A percentile compares a stretch with the other conserved stretches of the same genome.
These are phyloP conservation scores for Zygoascus tannicola DNA, from an alignment of 805 yeast genomes.

Conservation along the genomic window DNA sequence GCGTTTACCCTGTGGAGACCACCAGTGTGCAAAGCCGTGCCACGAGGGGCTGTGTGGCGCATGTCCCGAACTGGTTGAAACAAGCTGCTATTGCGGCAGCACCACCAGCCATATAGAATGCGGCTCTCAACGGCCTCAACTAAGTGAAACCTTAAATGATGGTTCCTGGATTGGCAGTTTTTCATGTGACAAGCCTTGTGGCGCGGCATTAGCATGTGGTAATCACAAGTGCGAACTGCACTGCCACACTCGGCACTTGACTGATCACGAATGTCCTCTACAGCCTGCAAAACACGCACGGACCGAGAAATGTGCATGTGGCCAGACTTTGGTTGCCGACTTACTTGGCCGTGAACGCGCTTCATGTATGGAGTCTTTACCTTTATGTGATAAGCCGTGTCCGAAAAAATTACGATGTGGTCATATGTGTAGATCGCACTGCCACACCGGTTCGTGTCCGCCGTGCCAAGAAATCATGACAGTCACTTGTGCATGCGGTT, in stretches of 20 bases:
- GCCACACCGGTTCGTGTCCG: slow-evolving; percentile 73
- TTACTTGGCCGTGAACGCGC: slow-evolving; percentile 35
- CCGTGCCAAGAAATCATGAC: slow-evolving; percentile 50
- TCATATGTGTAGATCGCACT: slow-evolving; percentile 52
- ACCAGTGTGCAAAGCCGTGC: slow-evolving; percentile 53
- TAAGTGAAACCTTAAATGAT: slow-evolving; percentile 17
- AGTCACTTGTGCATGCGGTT: slow-evolving; percentile 54
- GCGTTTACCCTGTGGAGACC: slow-evolving; percentile 60
- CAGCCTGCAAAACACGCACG: slow-evolving; percentile 39
- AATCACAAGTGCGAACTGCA: slow-evolving; percentile 41
- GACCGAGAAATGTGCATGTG: slow-evolving; percentile 71
- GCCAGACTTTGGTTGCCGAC: slow-evolving; percentile 43
- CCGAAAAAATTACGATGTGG: slow-evolving; percentile 63
- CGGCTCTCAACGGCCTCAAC: slow-evolving; percentile 11
- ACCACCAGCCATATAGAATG: slow-evolving; percentile 20
- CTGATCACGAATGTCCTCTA: slow-evolving; percentile 44
- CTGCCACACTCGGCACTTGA: slow-evolving; percentile 46
- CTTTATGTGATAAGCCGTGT: slow-evolving; percentile 62
- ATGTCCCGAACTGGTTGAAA: slow-evolving; percentile 43
- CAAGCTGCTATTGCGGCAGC: slow-evolving; percentile 71
- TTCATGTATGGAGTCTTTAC: slow-evolving; percentile 68
- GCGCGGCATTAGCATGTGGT: slow-evolving; percentile 51
- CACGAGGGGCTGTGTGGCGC: slow-evolving; percentile 79
- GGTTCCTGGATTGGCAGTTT: slow-evolving; percentile 43
- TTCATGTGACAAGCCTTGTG: slow-evolving; percentile 39